These are phyloP conservation scores for Magnusiomyces fungicola DNA, from an alignment of 1,139 yeast species.

Conservation along the genomic window DNA sequence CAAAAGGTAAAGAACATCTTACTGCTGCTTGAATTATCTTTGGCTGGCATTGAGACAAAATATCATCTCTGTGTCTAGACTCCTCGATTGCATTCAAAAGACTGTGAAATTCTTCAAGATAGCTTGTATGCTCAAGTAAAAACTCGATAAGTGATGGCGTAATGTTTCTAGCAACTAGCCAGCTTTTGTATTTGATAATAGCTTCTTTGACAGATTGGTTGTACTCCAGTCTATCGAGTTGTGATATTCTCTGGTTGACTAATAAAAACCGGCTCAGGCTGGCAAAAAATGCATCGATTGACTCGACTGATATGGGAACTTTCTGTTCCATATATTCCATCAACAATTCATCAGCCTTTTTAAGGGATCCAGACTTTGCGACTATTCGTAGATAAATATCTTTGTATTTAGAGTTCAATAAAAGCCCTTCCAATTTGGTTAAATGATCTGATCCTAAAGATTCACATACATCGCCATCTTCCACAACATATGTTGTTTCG, in stretches of 20 bases:
- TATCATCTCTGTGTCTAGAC: constrained; percentile 20
- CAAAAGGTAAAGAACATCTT: constrained; percentile 13
- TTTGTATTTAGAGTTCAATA: constrained; percentile 17
- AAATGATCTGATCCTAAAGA: constrained; percentile 18
- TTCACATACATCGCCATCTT: constrained; percentile 18
- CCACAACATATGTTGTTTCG: constrained; percentile 15
- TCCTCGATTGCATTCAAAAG: constrained; percentile 23
- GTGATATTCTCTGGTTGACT: constrained; percentile 21
- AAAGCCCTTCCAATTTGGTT: constrained; percentile 13
- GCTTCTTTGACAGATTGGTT: constrained; percentile 20
- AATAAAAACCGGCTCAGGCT: constrained; percentile 21
- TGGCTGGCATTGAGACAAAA: constrained; percentile 26
- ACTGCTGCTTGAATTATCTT: constrained; percentile 24
- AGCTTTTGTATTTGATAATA: constrained; percentile 17
- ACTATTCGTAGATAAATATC: constrained; percentile 27
- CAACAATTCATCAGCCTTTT: constrained; percentile 22
- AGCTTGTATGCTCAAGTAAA: constrained; percentile 24
- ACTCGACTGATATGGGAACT: constrained; percentile 21
- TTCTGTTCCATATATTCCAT: constrained; percentile 14
- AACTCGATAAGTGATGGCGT: constrained; percentile 19
- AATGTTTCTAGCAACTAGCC: constrained; percentile 18
- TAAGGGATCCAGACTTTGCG: constrained; percentile 26
- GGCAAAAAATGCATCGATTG: constrained; percentile 24
- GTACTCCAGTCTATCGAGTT: constrained; percentile 22
- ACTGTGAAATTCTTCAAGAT: constrained; percentile 26